phyloP scores from a whole-genome alignment of 768 basidiomycete species.

The Suillus subluteus region DNA sequence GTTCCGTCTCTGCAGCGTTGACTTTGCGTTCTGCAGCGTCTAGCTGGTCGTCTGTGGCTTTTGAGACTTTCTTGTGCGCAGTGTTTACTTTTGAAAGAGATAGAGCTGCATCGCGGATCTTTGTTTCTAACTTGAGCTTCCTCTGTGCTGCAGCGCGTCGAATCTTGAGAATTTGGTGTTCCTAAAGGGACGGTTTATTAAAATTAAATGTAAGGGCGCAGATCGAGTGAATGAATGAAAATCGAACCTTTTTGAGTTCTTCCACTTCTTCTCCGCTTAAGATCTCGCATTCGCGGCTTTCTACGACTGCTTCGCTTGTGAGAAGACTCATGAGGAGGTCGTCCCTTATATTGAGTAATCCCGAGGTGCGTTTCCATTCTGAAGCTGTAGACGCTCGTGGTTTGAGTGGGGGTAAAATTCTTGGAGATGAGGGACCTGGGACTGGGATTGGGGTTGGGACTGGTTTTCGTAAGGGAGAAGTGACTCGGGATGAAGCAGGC shows the following conservation, averaged over 20 bases:
- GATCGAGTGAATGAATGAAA: slow-evolving; percentile 23
- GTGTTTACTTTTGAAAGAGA: slow-evolving; percentile 73
- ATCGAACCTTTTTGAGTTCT: slow-evolving; percentile 66
- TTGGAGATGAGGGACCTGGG: slow-evolving; percentile 47
- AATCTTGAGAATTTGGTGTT: slow-evolving; percentile 70
- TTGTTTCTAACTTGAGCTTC: slow-evolving; percentile 80
- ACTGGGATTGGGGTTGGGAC: slow-evolving; percentile 37
- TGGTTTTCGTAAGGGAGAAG: slow-evolving; percentile 26
- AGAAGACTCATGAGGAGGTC: slow-evolving; percentile 88
- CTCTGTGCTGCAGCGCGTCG: slow-evolving; percentile 68
- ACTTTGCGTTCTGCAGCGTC: slow-evolving; percentile 76
- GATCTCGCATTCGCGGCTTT: slow-evolving; percentile 81
- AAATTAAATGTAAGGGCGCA: slow-evolving; percentile 19
- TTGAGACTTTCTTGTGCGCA: slow-evolving; percentile 56
- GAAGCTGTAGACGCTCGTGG: slow-evolving; percentile 41
- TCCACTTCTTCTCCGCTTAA: slow-evolving; percentile 75
- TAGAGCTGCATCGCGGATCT: slow-evolving; percentile 84
- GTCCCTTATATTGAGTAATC: slow-evolving; percentile 64
- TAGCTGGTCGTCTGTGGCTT: slow-evolving; percentile 72
- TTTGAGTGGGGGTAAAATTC: slow-evolving; percentile 34
- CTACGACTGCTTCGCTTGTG: slow-evolving; percentile 93
- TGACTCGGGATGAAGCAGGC: slow-evolving; percentile 27
- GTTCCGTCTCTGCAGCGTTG: slow-evolving; percentile 68
- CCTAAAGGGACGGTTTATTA: slow-evolving; percentile 46
- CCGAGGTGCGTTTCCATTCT: slow-evolving; percentile 48